Evolutionary conservation across 2,329 filamentous ascomycete genomes (phyloP).

Genomic region (Colletotrichum trifolii): DNA sequence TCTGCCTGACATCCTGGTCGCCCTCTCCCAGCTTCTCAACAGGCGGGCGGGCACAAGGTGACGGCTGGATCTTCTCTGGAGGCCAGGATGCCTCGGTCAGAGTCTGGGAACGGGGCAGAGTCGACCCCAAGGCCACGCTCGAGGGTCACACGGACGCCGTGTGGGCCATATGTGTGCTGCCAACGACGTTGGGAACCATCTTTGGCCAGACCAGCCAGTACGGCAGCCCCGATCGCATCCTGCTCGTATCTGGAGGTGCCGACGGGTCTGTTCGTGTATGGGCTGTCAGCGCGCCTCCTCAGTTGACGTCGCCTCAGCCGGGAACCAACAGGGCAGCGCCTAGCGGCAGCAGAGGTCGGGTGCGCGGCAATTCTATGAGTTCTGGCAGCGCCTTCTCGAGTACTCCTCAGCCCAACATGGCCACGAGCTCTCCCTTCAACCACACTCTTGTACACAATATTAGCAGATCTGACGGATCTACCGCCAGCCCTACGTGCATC

Average conservation of each 20-base stretch:
- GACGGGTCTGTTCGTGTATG: slow-evolving; percentile 94
- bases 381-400: slow-evolving; percentile 92
- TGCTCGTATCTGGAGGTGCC: slow-evolving; percentile 91
- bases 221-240: slow-evolving; percentile 84
- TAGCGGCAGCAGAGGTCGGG: slow-evolving; percentile 73
- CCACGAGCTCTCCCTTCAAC: slow-evolving; percentile 86
- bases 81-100: slow-evolving; percentile 93
- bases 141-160: slow-evolving; percentile 96
- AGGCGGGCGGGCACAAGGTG: slow-evolving; percentile 86
- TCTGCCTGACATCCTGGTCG: slow-evolving; percentile 87
- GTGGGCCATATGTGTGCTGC: slow-evolving; percentile 94
- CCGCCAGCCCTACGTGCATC: slow-evolving; percentile 89
- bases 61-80: slow-evolving; percentile 98
- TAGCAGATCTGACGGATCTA: slow-evolving; percentile 70
- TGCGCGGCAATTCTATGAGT: slow-evolving; percentile 91
- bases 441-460: slow-evolving; percentile 92
- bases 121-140: slow-evolving; percentile 94
- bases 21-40: slow-evolving; percentile 89
- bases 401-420: slow-evolving; percentile 88
- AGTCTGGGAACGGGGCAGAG: slow-evolving; percentile 93
- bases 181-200: slow-evolving; percentile 81
- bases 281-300: slow-evolving; percentile 92
- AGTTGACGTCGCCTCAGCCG: slow-evolving; percentile 82
- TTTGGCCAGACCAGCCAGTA: slow-evolving; percentile 82
- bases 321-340: slow-evolving; percentile 68